Evolutionary conservation across 352 stramenopile species (phyloP), one percentile per base, ranked within the genome.

Genomic region (Phytophthora syringae): DNA sequence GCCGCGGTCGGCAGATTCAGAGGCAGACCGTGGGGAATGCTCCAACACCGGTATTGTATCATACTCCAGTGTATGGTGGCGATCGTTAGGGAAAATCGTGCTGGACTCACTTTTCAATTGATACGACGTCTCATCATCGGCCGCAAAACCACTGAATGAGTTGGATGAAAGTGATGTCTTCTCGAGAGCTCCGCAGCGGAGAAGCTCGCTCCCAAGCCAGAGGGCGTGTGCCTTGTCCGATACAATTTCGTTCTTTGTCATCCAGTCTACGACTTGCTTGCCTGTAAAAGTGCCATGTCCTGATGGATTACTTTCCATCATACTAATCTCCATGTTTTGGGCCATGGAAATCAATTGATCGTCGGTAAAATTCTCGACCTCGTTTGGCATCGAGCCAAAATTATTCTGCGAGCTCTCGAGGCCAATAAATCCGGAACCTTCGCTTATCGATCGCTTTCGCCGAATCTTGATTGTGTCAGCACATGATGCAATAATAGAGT

Each of bases 221-320:
- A 85, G 60, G 1, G 84, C 86, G 48, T 95, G 84, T 21, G 76
- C 71, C 36, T 85, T 75, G 44, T 95, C 75, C 15, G 78, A 77
- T 25, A 93, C 83, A 32, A 93, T 89, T 61, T 93, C 82, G 52
- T 90, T 92, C 50, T 82, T 74, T 22, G 74, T 88, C 86, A 95
- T 92, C 82, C 82, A 93, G 10, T 75, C 66, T 21, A 94, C 72
- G 7, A 86, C 66, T 34, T 93, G 64, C 40, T 75, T 74, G 11
- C 86, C 86, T 7, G 79, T 80, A 60, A 93, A 92, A n/a, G 79
- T 72, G 37, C 78, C 79, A 6, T 76, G 55, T 0, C 60, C 64
- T 21, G 62, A 76, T 1, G 79, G 79, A 1, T 81, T 75, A 20
- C 67, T 65, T 34, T 69, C 53, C 15, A 86, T 13, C 72, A 92